These are phyloP conservation scores for Tulasnella sp. DNA, from an alignment of 768 basidiomycete genomes.

Conservation along the genomic window DNA sequence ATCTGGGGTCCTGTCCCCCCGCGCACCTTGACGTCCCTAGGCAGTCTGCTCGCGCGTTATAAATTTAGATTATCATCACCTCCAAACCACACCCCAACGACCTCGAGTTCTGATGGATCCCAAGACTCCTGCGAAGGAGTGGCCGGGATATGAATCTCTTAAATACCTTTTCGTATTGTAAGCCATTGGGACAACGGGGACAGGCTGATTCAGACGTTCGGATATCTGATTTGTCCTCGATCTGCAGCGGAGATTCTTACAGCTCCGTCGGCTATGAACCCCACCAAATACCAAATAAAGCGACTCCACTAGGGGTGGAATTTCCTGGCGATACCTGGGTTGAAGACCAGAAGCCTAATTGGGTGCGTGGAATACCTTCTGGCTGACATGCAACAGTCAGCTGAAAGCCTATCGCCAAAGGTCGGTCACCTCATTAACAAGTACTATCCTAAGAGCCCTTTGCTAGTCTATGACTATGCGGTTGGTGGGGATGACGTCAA, in stretches of 20 bases:
- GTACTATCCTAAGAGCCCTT: slow-evolving; percentile 37
- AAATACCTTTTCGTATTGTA: slow-evolving; percentile 54
- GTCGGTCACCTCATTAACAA: slow-evolving; percentile 37
- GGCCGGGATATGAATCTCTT: slow-evolving; percentile 47
- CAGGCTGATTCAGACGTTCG: no score
- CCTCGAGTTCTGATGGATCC: neutral
- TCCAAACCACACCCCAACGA: neutral
- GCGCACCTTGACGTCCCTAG: no score
- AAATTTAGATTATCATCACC: no score
- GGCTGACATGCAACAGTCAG: slow-evolving; percentile 30
- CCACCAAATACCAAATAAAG: slow-evolving; percentile 33
- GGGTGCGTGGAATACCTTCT: slow-evolving; percentile 42
- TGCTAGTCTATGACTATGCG: slow-evolving; percentile 59
- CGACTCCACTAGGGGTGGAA: slow-evolving; percentile 48
- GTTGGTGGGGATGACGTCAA: slow-evolving; percentile 49
- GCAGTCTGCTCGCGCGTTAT: no score
- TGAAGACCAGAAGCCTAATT: slow-evolving; percentile 52
- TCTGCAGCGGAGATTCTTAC: slow-evolving; percentile 58
- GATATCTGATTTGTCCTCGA: no score
- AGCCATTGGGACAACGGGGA: slow-evolving; percentile 31
- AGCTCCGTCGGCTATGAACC: slow-evolving; percentile 42
- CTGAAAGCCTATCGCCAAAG: slow-evolving; percentile 1
- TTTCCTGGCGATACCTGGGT: slow-evolving; percentile 49
- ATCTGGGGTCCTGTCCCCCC: no score
- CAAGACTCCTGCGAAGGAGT: slow-evolving; percentile 32